phyloP scores from a whole-genome alignment of 2,329 filamentous ascomycete species.

The Lachnellula cervina region DNA sequence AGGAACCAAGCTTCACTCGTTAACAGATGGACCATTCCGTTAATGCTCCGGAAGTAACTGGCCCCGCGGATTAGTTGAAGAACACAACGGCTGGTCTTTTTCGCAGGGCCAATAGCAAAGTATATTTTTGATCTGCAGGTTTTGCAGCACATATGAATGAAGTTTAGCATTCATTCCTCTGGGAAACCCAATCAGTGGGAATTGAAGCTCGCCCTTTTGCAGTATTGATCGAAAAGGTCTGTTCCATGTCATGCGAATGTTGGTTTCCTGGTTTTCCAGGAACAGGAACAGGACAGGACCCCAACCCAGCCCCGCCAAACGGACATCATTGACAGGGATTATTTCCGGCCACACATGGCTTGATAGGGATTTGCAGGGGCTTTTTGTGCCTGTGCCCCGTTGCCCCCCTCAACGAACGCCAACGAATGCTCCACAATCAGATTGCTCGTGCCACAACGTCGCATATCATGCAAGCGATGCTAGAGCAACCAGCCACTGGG shows the following conservation, averaged over 20 bases:
- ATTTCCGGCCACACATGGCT: background rate
- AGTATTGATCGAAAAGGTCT: background rate
- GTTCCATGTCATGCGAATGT: background rate
- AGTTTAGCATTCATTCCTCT: background rate
- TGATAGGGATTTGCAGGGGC: background rate
- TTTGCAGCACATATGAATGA: background rate
- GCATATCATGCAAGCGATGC: slow-evolving; percentile 7
- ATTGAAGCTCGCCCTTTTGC: background rate
- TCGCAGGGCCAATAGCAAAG: no score
- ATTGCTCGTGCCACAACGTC: background rate
- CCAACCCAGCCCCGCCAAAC: slow-evolving; percentile 2
- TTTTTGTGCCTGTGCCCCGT: background rate
- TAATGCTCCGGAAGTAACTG: background rate
- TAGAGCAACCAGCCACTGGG: slow-evolving; percentile 15
- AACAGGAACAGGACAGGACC: background rate
- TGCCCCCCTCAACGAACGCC: slow-evolving; percentile 5
- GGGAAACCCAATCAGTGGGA: background rate
- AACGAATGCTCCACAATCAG: background rate
- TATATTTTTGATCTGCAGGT: background rate
- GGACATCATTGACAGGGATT: slow-evolving; percentile 10
- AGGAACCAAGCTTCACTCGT: background rate
- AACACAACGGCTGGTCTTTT: background rate
- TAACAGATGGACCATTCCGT: background rate
- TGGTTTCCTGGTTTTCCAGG: slow-evolving; percentile 3
- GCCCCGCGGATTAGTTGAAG: background rate